Conservation (phyloP, 2,329 filamentous ascomycete species). For the Penicillium sp. region DNA sequence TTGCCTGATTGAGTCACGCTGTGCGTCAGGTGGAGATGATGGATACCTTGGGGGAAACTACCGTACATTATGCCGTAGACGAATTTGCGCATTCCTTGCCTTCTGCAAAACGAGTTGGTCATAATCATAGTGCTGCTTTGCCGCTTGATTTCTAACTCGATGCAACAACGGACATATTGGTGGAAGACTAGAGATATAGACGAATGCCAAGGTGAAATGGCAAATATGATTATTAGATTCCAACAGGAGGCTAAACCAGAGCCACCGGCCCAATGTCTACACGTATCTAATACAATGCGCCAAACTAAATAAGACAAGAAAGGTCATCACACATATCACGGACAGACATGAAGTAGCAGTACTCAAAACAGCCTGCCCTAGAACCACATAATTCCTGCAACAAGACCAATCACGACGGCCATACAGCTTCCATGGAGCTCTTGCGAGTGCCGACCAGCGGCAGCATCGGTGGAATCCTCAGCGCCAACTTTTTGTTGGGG, state of each 20-base stretch:
- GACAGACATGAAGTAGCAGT: conserved; percentile 3
- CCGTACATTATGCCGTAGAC: neutral
- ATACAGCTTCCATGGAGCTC: conserved; percentile 36
- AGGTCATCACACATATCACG: conserved; percentile 18
- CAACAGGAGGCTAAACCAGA: conserved; percentile 20
- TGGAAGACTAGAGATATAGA: neutral
- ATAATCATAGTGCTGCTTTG: neutral
- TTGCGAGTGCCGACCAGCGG: conserved; percentile 23
- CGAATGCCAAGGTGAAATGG: neutral
- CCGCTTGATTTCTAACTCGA: neutral
- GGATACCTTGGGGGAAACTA: too few relatives aligned
- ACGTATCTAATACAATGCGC: conserved; percentile 6
- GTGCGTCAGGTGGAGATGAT: neutral
- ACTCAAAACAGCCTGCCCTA: conserved; percentile 9
- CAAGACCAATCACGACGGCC: conserved; percentile 37
- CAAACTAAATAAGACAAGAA: conserved; percentile 7
- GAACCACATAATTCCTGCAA: conserved; percentile 40
- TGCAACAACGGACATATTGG: neutral
- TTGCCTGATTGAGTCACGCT: too few relatives aligned
- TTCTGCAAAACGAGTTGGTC: neutral
- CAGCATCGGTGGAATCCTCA: conserved; percentile 26
- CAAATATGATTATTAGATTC: conserved; percentile 19
- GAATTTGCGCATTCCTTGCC: neutral
- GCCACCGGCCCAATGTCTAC: conserved; percentile 13
- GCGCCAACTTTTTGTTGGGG: conserved; percentile 12